Conservation (phyloP, 176 grass and related monocot genomes). For the Phyllostachys edulis region DNA sequence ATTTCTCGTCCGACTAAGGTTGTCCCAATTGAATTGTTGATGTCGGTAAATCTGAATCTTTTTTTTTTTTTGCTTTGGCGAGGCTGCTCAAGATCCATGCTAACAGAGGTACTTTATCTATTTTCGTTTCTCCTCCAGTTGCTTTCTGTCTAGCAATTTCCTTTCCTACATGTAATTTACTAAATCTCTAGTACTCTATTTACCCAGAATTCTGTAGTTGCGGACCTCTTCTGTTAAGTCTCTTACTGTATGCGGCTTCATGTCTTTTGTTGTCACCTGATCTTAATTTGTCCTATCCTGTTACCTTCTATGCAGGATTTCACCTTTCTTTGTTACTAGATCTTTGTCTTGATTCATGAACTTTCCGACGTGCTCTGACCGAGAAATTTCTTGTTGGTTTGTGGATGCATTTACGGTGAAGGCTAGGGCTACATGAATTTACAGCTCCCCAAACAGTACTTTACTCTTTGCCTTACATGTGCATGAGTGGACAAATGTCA, state of each 20-base stretch:
- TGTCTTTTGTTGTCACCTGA: neutral
- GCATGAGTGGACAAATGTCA: too few species aligned
- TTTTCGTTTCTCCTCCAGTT: neutral
- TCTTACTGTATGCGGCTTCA: neutral
- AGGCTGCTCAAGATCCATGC: constrained; percentile 44
- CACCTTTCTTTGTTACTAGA: too few species aligned
- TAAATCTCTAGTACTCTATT: neutral
- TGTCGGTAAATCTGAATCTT: constrained; percentile 64
- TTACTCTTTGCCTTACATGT: too few species aligned
- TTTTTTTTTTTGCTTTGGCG: constrained; percentile 71
- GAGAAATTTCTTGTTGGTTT: neutral
- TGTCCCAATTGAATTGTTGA: constrained; percentile 62
- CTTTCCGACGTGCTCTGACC: neutral
- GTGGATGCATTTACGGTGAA: too few species aligned
- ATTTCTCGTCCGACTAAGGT: constrained; percentile 56
- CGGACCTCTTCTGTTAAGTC: neutral
- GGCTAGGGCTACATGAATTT: too few species aligned
- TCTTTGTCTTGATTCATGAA: neutral
- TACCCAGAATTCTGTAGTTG: neutral
- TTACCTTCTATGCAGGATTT: neutral
- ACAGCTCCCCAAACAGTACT: too few species aligned
- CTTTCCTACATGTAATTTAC: neutral
- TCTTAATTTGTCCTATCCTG: neutral
- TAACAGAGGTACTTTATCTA: constrained; percentile 34
- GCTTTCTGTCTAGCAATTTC: neutral